Evolutionary conservation across 495 filamentous ascomycete genomes (phyloP).

Genomic region (Aspergillus biplanus): DNA sequence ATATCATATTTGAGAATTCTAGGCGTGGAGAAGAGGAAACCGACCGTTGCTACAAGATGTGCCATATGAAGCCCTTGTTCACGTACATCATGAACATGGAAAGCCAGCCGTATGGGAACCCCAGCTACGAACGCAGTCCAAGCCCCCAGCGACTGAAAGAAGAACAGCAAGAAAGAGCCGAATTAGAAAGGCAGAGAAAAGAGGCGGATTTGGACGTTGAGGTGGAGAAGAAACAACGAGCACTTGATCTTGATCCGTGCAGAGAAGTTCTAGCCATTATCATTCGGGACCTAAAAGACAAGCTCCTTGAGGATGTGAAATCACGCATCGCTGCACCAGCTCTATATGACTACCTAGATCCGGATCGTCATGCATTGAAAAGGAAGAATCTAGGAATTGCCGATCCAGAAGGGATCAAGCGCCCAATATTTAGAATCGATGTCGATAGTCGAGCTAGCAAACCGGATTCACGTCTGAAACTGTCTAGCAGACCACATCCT

Average conservation of each 20-base stretch:
- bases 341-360: slow-evolving; percentile 85
- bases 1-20: slow-evolving; percentile 81
- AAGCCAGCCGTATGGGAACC: slow-evolving; percentile 70
- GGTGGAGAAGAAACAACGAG: slow-evolving; percentile 82
- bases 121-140: slow-evolving; percentile 65
- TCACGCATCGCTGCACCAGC: slow-evolving; percentile 78
- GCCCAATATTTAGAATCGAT: slow-evolving; percentile 50
- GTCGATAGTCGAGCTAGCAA: slow-evolving; percentile 62
- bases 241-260: slow-evolving; percentile 84
- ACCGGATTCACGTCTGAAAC: slow-evolving; percentile 63
- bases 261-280: slow-evolving; percentile 76
- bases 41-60: slow-evolving; percentile 71
- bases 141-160: slow-evolving; percentile 54
- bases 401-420: slow-evolving; percentile 63
- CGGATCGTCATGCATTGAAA: slow-evolving; percentile 73
- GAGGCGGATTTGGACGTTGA: slow-evolving; percentile 79
- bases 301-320: slow-evolving; percentile 83
- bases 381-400: slow-evolving; percentile 76
- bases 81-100: slow-evolving; percentile 94
- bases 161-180: slow-evolving; percentile 59
- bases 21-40: slow-evolving; percentile 76
- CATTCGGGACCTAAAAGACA: slow-evolving; percentile 77
- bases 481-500: slow-evolving; percentile 35
- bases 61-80: slow-evolving; percentile 79
- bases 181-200: slow-evolving; percentile 59